Evolutionary conservation across 495 filamentous ascomycete species (phyloP), one percentile per base, ranked within the genome.

Genomic region (Delitschia confertaspora): DNA sequence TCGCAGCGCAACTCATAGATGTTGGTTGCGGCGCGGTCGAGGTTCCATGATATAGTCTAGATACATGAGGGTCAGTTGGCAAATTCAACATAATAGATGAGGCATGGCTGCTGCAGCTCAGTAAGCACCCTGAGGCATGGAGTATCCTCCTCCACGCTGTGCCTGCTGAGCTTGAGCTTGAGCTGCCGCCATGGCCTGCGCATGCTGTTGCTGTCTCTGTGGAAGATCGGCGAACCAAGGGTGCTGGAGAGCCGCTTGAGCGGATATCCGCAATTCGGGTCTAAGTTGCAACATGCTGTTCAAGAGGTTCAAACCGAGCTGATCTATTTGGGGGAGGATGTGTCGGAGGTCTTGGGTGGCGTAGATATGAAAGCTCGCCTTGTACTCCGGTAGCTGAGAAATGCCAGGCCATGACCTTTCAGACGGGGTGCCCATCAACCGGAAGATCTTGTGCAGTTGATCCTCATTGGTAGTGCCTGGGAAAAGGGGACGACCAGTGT

Each of bases 391-490:
- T 19, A 96, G 66, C 53, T 74, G 75, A 2, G 79, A 79, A 4
- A 96, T 93, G 8, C 93, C 93, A 0, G 89, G 88, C 93, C 93
- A 99, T 57, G 89, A 93, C 5, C 85, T 83, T 60, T 99, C 93
- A 0, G 80, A 88, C 3, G 93, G 93, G 0, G 88, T 95, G 16
- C 93, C 93, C 50, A 96, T 77, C 3, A 78, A 76, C 49, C 83
- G 75, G 58, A 82, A 88, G 49, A 99, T 94, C 46, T 89, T 73
- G 18, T 75, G 65, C 26, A 95, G 75, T 60, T 88, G 83, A 50
- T 83, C 70, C 55, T 95, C 72, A 51, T 96, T 88, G 0, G 82
- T 80, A 55, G 83, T 83, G 0, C 86, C 88, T 0, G 86, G 75
- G 26, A 95, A 72, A 46, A 80, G 93, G 0, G 93, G 85, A 1